Evolutionary conservation across 1,284 basidiomycete species (phyloP).

Genomic region (Pholiota adiposa): DNA sequence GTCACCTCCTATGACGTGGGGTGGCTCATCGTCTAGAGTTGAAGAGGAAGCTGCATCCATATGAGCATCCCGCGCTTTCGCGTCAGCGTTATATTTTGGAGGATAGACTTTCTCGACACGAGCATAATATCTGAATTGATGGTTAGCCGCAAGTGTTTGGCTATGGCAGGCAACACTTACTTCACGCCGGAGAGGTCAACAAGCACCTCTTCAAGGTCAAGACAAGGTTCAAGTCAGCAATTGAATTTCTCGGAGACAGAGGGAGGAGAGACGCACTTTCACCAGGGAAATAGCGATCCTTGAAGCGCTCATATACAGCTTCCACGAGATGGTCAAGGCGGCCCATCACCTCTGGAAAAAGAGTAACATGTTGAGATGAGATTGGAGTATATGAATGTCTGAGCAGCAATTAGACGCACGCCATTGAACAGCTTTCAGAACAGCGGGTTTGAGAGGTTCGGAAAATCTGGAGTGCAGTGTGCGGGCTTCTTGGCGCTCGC

Average conservation of each 20-base stretch:
- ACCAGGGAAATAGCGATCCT: conserved; percentile 89
- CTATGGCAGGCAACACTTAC: conserved; percentile 45
- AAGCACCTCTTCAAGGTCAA: conserved; percentile 64
- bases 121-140: conserved; percentile 70
- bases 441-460: conserved; percentile 88
- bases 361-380: conserved; percentile 23
- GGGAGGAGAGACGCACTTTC: conserved; percentile 69
- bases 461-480: conserved; percentile 92
- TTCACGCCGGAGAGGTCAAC: conserved; percentile 85
- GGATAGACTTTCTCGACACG: conserved; percentile 76
- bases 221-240: conserved; percentile 18
- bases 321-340: conserved; percentile 95
- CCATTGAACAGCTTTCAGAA: conserved; percentile 94
- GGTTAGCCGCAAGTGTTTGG: conserved; percentile 26
- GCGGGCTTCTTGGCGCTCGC: conserved; percentile 87
- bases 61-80: conserved; percentile 46
- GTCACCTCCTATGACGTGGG: conserved; percentile 82
- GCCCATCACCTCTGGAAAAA: conserved; percentile 85
- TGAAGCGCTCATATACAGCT: conserved; percentile 93
- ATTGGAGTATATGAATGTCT: conserved; percentile 16
- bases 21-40: conserved; percentile 44
- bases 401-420: conserved; percentile 60
- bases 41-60: conserved; percentile 40
- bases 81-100: conserved; percentile 58
- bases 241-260: background rate